phyloP scores from a whole-genome alignment of 2,329 filamentous ascomycete genomes.

The Diaporthe vaccinii region DNA sequence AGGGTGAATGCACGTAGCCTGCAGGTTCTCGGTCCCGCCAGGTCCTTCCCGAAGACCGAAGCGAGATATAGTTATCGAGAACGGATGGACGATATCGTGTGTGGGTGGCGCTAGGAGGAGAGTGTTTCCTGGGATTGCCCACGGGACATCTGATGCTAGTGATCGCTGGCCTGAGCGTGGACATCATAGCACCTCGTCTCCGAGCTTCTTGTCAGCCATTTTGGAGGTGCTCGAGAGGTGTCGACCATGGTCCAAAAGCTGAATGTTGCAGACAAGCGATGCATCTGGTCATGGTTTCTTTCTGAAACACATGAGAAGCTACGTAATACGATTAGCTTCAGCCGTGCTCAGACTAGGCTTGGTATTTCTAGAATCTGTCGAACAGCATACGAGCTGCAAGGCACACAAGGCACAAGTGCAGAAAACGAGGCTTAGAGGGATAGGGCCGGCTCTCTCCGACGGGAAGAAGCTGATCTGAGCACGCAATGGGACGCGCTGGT shows the following conservation, averaged over 20 bases:
- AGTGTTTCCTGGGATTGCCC: not conserved
- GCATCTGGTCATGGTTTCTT: slow-evolving; percentile 4
- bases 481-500: slow-evolving; percentile 34
- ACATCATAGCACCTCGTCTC: not conserved
- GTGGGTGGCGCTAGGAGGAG: not conserved
- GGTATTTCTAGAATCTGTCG: slow-evolving; percentile 30
- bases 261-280: slow-evolving; percentile 12
- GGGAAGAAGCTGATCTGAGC: slow-evolving; percentile 17
- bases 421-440: slow-evolving; percentile 6
- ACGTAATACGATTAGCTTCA: slow-evolving; percentile 20
- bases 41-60: slow-evolving; percentile 27
- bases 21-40: slow-evolving; percentile 32
- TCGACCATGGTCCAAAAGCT: not conserved
- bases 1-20: slow-evolving; percentile 30
- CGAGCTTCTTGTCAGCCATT: not conserved
- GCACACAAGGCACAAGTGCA: slow-evolving; percentile 41
- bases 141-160: not conserved
- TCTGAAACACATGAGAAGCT: slow-evolving; percentile 26
- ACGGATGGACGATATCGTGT: not conserved
- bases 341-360: slow-evolving; percentile 13
- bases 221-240: not conserved
- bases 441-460: not conserved
- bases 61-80: slow-evolving; percentile 21
- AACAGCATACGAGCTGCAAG: slow-evolving; percentile 43
- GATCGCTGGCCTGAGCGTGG: not conserved